phyloP scores from a whole-genome alignment of 306 rosid genomes.

The Inga leiocalycina region DNA sequence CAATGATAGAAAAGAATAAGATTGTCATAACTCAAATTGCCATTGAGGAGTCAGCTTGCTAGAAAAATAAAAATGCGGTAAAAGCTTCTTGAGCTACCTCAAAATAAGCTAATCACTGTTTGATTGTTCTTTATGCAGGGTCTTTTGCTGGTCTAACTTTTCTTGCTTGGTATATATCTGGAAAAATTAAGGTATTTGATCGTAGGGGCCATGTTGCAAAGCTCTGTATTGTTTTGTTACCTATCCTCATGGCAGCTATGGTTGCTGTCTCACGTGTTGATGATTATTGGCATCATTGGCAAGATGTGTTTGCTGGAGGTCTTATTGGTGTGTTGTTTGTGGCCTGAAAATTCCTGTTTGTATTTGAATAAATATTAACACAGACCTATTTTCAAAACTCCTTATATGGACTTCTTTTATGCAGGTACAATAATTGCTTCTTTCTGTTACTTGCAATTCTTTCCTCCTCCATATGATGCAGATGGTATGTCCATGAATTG shows the following conservation, averaged over 20 bases:
- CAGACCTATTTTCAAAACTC: conserved; percentile 16
- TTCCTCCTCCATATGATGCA: conserved; percentile 81
- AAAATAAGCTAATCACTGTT: conserved; percentile 26
- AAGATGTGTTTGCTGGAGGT: conserved; percentile 85
- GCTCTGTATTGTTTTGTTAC: conserved; percentile 70
- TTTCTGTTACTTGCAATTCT: conserved; percentile 92
- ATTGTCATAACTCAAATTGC: not conserved
- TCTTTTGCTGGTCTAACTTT: conserved; percentile 90
- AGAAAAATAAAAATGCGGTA: not conserved
- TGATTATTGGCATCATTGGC: conserved; percentile 99
- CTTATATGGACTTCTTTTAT: conserved; percentile 39
- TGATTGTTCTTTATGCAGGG: conserved; percentile 56
- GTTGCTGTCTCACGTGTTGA: conserved; percentile 90
- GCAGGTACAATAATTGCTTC: conserved; percentile 77
- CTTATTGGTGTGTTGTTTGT: conserved; percentile 67
- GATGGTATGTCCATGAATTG: conserved; percentile 61
- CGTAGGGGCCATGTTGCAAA: conserved; percentile 82
- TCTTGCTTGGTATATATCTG: conserved; percentile 81
- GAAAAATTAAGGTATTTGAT: conserved; percentile 81
- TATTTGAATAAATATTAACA: conserved; percentile 11
- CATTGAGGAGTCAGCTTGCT: conserved; percentile 21
- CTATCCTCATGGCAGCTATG: conserved; percentile 75
- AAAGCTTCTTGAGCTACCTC: conserved; percentile 21
- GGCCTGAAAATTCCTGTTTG: conserved; percentile 8
- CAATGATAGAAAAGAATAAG: conserved; percentile 15